Percentiles rank a stretch among this genome's conserved stretches.
Conservation (phyloP, 23 red algal genomes). For the Gracilaria gracilis region DNA sequence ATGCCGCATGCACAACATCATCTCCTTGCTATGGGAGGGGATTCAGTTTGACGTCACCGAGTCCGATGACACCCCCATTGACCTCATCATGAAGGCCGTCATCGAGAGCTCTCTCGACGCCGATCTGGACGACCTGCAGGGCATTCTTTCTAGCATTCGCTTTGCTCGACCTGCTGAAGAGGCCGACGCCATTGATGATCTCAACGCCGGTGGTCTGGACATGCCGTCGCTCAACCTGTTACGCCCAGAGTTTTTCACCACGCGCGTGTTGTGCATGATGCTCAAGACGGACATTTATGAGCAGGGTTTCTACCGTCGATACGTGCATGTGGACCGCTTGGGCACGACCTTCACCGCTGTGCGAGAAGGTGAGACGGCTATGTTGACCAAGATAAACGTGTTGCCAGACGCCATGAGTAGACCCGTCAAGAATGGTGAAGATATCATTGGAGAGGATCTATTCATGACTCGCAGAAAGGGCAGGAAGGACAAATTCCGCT, state of each 20-base stretch:
- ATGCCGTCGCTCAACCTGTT: conserved; percentile 36
- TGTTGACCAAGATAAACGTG: conserved; percentile 53
- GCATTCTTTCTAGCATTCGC: conserved; percentile 54
- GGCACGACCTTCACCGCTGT: conserved; percentile 56
- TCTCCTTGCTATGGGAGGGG: conserved; percentile 46
- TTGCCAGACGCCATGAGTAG: conserved; percentile 47
- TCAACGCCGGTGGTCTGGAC: conserved; percentile 58
- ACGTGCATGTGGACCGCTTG: conserved; percentile 57
- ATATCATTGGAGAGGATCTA: conserved; percentile 60
- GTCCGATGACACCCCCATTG: conserved; percentile 39
- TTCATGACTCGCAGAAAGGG: conserved; percentile 55
- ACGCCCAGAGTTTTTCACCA: conserved; percentile 48
- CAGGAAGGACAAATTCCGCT: conserved; percentile 50
- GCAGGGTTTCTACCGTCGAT: conserved; percentile 47
- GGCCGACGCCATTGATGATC: conserved; percentile 46
- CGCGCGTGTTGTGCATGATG: conserved; percentile 62
- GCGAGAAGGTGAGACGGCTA: conserved; percentile 46
- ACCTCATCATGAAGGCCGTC: conserved; percentile 48
- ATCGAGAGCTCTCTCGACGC: conserved; percentile 37
- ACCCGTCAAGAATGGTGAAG: conserved; percentile 36
- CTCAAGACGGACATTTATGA: conserved; percentile 59
- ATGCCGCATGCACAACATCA: conserved; percentile 1
- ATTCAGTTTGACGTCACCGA: conserved; percentile 45
- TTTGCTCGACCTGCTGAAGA: conserved; percentile 22
- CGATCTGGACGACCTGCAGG: conserved; percentile 51